A percentile compares a stretch with the other conserved stretches of the same genome.
phyloP scores from a whole-genome alignment of 1,139 yeast species.

The Yamadazyma oceani region DNA sequence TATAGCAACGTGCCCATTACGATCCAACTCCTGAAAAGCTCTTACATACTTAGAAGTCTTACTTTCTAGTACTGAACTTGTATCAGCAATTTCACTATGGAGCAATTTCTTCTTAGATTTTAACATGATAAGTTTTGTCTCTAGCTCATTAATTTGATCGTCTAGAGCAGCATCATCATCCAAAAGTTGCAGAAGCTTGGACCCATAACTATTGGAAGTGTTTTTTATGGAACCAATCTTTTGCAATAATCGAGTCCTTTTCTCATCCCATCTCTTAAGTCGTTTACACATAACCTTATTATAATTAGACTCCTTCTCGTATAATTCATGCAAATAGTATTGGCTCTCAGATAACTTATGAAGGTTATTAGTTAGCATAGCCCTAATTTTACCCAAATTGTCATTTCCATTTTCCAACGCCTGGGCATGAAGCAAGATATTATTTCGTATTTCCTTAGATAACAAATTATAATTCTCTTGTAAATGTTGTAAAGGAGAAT shows the following conservation, averaged over 20 bases:
- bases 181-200: constrained; percentile 38
- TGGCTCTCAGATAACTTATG: constrained; percentile 42
- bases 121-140: constrained; percentile 34
- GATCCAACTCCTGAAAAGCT: constrained; percentile 40
- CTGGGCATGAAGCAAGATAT: constrained; percentile 24
- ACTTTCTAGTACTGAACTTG: constrained; percentile 58
- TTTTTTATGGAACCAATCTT: constrained; percentile 45
- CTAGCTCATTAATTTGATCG: constrained; percentile 42
- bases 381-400: constrained; percentile 29
- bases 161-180: constrained; percentile 37
- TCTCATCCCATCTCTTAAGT: constrained; percentile 48
- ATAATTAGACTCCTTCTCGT: constrained; percentile 36
- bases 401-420: constrained; percentile 32
- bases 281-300: constrained; percentile 28
- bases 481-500: constrained; percentile 31
- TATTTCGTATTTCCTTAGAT: constrained; percentile 22
- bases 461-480: constrained; percentile 22
- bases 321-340: constrained; percentile 51
- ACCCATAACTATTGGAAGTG: constrained; percentile 45
- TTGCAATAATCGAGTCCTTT: constrained; percentile 31
- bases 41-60: constrained; percentile 45
- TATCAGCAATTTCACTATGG: constrained; percentile 43
- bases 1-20: constrained; percentile 37
- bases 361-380: constrained; percentile 26
- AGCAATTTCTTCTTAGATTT: constrained; percentile 39